phyloP scores from a whole-genome alignment of 1,284 basidiomycete genomes.

The Ceratobasidium sp. region DNA sequence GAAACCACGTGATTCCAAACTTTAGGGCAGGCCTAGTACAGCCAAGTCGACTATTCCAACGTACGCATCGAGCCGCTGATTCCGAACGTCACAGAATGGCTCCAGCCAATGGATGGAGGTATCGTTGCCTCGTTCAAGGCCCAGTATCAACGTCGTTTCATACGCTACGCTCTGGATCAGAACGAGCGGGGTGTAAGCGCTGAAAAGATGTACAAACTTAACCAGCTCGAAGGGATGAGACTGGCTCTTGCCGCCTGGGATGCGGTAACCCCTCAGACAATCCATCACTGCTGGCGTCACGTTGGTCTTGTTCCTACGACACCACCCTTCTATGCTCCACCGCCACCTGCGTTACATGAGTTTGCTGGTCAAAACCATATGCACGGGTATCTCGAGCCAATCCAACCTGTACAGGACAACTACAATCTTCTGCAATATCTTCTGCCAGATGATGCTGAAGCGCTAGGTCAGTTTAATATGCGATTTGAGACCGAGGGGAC shows the following conservation, averaged over 20 bases:
- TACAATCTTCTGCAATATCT: not conserved
- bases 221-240: constrained; percentile 43
- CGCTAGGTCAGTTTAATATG: not conserved
- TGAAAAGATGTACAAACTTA: constrained; percentile 41
- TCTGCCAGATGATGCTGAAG: not conserved
- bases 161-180: constrained; percentile 32
- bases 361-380: not conserved
- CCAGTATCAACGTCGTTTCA: constrained; percentile 20
- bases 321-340: not conserved
- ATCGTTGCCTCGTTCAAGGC: constrained; percentile 47
- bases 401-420: not conserved
- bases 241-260: constrained; percentile 37
- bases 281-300: constrained; percentile 46
- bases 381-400: not conserved
- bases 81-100: constrained; percentile 39
- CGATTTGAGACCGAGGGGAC: not conserved
- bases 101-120: constrained; percentile 46
- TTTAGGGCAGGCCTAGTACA: too few species aligned
- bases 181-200: constrained; percentile 46
- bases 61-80: constrained; percentile 17
- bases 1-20: too few species aligned
- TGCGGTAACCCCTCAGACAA: constrained; percentile 28
- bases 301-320: constrained; percentile 47
- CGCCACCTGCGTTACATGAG: not conserved
- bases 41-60: constrained; percentile 14